Base-by-base conservation (phyloP, 2,329 filamentous ascomycete species). In the Huntiella savannae region DNA sequence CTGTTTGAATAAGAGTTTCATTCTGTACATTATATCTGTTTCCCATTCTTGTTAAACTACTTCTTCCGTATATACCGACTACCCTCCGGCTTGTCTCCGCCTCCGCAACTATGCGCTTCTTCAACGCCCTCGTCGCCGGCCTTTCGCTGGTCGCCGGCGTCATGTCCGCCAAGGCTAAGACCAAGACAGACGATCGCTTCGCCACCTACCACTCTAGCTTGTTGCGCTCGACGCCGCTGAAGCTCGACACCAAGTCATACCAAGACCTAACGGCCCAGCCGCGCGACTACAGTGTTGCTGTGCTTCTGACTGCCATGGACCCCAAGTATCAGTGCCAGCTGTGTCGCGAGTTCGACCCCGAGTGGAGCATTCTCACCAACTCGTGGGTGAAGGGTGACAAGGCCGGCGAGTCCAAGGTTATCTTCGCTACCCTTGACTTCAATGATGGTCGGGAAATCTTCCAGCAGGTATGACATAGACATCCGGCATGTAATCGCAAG, bases 351-450 rank as follows among this genome's bases (percentile, higher is more conserved):
- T 94, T 98, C 61, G 82, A 94, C 60, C 81, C 87, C 1, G 91
- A 98, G 63, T 98, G 86, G 82, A 82, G 92, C 47, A 62, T 96
- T 46, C 65, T 98, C 46, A 75, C 75, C 46, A 82, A 77, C 62
- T 91, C 82, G 63, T 98, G 91, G 91, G 70, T 70, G 51, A 85
- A 82, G 60, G 86, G 83, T 5, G 82, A 93, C 62, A 84, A 80
- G 66, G 67, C 74, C 49, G 79, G 70, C 45, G 71, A 83, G 53
- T 80, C 77, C 22, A 72, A 79, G 51, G 56, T 93, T 52, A 60
- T 96, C 39, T 92, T 88, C 63, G 79, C 75, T 17, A 88, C 82
- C 5, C 64, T 98, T 55, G 91, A 98, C 62, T 98, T 98, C 59
- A 62, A 70, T 36, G 78, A 93, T 55, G 91, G 91, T 40, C 82